These are phyloP conservation scores for Cunninghamia lanceolata DNA, from an alignment of 75 land plant genomes.

Conservation along the genomic window DNA sequence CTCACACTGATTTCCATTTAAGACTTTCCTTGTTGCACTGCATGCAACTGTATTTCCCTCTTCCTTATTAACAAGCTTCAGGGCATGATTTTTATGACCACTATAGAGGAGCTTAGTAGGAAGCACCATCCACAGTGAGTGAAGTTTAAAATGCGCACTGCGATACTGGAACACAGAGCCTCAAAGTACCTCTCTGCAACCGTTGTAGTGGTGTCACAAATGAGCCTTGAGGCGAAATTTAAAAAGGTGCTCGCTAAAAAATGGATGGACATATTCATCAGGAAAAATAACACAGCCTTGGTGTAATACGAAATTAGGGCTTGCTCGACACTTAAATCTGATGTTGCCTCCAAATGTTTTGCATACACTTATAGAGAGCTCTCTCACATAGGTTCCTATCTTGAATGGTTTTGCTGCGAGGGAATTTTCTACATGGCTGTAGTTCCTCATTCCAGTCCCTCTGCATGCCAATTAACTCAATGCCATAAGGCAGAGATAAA, in stretches of 20 bases:
- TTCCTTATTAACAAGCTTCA: background rate
- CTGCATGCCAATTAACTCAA: constrained; percentile 96
- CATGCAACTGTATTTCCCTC: background rate
- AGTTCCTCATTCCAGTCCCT: constrained; percentile 98
- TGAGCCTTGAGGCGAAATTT: too few relatives aligned
- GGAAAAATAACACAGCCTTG: background rate
- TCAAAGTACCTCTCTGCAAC: too few relatives aligned
- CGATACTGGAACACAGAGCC: too few relatives aligned
- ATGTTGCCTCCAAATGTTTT: background rate
- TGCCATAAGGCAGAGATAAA: constrained; percentile 75
- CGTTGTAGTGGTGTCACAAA: too few relatives aligned
- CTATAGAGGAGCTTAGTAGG: background rate
- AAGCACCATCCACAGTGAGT: background rate
- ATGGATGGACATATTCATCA: background rate
- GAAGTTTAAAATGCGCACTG: background rate
- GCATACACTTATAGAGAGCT: constrained; percentile 73
- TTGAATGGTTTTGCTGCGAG: constrained; percentile 67
- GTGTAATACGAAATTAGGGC: background rate
- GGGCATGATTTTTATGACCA: background rate
- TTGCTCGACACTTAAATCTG: background rate
- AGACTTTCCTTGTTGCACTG: background rate
- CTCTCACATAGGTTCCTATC: constrained; percentile 94
- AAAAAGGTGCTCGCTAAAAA: background rate
- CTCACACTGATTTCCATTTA: background rate
- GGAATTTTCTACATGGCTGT: constrained; percentile 94